These are phyloP conservation scores for Kwoniella dejecticola DNA, from an alignment of 768 basidiomycete species.

Conservation along the genomic window DNA sequence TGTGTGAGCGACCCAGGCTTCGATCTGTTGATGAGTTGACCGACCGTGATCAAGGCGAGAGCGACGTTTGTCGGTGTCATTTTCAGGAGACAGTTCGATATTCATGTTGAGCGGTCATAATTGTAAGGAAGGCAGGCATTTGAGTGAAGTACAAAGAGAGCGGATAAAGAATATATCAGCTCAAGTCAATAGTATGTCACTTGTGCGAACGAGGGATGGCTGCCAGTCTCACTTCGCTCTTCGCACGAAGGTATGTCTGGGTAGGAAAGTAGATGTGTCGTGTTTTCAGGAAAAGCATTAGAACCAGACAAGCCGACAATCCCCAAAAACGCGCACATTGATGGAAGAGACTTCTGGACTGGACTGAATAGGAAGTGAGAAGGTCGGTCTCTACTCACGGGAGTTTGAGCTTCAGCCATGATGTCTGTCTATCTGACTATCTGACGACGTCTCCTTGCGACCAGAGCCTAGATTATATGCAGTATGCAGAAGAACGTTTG, in stretches of 20 bases:
- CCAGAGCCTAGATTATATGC: neutral
- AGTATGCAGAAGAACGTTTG: neutral
- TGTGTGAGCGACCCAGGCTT: slow-evolving; percentile 43
- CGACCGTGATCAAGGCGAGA: neutral
- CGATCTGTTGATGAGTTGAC: slow-evolving; percentile 45
- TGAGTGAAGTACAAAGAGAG: neutral
- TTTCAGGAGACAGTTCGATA: slow-evolving; percentile 10
- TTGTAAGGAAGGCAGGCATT: too few species aligned
- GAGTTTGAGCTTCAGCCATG: slow-evolving; percentile 20
- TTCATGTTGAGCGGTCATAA: slow-evolving; percentile 16
- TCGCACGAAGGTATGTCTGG: too few species aligned
- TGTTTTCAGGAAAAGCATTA: too few species aligned
- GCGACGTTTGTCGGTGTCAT: slow-evolving; percentile 8
- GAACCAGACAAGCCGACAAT: too few species aligned
- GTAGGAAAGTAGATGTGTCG: too few species aligned
- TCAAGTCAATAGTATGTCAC: too few species aligned
- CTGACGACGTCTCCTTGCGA: neutral
- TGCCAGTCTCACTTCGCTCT: too few species aligned
- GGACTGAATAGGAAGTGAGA: neutral
- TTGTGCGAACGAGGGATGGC: too few species aligned
- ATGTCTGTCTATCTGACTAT: neutral
- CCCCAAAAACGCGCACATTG: neutral
- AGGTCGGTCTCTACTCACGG: slow-evolving; percentile 10
- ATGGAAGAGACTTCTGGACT: neutral
- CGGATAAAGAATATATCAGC: too few species aligned